Percentiles rank a stretch among this genome's conserved stretches.
Evolutionary conservation across 352 stramenopile species (phyloP).

Genomic region (Phytophthora syringae): DNA sequence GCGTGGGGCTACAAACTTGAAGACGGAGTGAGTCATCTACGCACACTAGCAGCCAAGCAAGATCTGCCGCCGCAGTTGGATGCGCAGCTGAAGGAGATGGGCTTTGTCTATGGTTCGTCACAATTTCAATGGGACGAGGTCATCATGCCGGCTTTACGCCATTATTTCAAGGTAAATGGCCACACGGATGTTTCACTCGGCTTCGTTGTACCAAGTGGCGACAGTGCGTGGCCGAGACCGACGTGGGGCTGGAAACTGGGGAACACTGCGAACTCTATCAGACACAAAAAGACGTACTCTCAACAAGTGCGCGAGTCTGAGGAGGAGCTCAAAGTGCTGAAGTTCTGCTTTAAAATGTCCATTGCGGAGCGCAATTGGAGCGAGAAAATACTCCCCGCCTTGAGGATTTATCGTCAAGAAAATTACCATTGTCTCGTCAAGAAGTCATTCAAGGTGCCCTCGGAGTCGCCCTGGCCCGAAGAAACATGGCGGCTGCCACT

Average conservation of each 20-base stretch:
- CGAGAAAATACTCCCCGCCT: constrained; percentile 40
- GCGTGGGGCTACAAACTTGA: no score
- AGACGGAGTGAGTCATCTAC: neutral
- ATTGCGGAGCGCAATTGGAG: constrained; percentile 50
- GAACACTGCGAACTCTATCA: constrained; percentile 43
- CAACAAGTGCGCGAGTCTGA: no score
- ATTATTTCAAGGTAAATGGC: neutral
- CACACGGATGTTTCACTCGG: neutral
- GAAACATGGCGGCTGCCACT: constrained; percentile 12
- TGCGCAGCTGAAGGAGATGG: no score
- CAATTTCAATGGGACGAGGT: neutral
- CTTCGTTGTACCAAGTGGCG: constrained; percentile 30
- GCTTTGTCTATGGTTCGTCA: neutral
- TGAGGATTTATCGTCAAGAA: constrained; percentile 32
- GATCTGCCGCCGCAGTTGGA: neutral
- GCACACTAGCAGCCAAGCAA: neutral
- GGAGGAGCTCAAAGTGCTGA: no score
- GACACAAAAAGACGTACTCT: constrained; percentile 28
- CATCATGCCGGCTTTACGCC: neutral
- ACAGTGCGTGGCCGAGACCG: constrained; percentile 22
- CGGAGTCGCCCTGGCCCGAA: constrained; percentile 38
- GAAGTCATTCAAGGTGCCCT: no score
- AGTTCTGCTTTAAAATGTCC: constrained; percentile 43
- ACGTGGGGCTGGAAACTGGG: constrained; percentile 41
- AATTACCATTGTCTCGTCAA: constrained; percentile 40